Evolutionary conservation across 1,139 yeast genomes (phyloP), one percentile per base, ranked within the genome.

Genomic region (Arxiozyma heterogenica): DNA sequence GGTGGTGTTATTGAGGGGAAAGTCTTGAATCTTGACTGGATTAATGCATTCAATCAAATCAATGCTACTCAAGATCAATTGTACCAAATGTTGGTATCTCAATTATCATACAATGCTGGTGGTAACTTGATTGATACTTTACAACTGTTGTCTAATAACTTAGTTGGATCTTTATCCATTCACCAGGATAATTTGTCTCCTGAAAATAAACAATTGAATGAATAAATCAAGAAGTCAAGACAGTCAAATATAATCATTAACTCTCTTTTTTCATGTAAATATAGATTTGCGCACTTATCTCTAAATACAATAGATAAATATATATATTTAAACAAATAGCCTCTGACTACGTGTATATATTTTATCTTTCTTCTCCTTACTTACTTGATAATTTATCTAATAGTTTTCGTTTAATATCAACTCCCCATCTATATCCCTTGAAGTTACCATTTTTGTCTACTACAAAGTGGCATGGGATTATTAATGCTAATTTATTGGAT

Each of bases 61-160:
- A 46, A 46, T 38, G 49, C 30, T 2, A 41, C 23, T 38, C 42
- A 34, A n/a, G 23, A 18, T 7, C 49, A 46, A 46, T 27, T 46
- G 15, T 46, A 46, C 22, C 41, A 34, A 21, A 34, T 34, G 42
- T 38, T 46, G 23, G 11, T 20, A 11, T 34, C 49, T 7, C 38
- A 38, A 21, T 38, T 46, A n/a, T 20, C 21, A 9, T 21, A 86
- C 55, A 77, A 87, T 59, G 88, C 96, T 57, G 98, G 97, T 65
- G 94, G 90, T 47, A 95, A 95, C 3, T 77, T 91, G 68, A 95
- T 87, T 7, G 81, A 81, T 71, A 87, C 96, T 30, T 77, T 91
- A 69, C 85, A 86, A 71, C 71, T 86, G 34, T 75, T 88, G 21
- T 73, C 86, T 38, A 81, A 81, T 60, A 72, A 75, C 57, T 78